Conservation (phyloP, 1,139 yeast species). For the Zhuliangozyma blackwelliae region DNA sequence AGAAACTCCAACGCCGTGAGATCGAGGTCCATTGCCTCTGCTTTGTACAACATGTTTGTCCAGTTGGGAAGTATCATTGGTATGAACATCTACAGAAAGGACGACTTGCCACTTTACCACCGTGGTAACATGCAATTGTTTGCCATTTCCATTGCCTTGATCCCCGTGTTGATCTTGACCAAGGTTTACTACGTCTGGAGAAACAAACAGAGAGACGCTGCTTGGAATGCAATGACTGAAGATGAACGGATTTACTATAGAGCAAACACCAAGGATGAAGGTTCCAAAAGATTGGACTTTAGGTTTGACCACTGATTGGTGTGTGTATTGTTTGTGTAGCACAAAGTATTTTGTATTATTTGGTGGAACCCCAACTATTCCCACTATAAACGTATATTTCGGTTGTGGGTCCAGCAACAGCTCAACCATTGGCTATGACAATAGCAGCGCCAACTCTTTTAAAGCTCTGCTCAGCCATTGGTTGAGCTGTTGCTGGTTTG, state of each 20-base stretch:
- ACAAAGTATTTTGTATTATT: too few relatives aligned
- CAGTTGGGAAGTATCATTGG: conserved; percentile 52
- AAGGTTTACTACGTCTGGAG: conserved; percentile 43
- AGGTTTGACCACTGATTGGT: conserved; percentile 19
- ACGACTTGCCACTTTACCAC: conserved; percentile 56
- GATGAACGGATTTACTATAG: conserved; percentile 47
- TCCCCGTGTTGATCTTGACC: conserved; percentile 18
- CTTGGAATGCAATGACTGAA: conserved; percentile 45
- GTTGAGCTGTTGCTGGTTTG: too few relatives aligned
- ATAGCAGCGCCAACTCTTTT: too few relatives aligned
- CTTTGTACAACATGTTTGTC: conserved; percentile 58
- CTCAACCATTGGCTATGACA: too few relatives aligned
- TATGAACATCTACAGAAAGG: conserved; percentile 51
- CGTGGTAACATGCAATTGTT: conserved; percentile 43
- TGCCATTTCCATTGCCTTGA: conserved; percentile 12
- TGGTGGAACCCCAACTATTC: too few relatives aligned
- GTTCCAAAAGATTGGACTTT: conserved; percentile 56
- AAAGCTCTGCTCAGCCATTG: too few relatives aligned
- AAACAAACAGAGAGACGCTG: conserved; percentile 39
- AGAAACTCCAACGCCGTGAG: conserved; percentile 57
- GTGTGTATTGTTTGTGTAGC: too few relatives aligned
- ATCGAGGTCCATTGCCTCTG: conserved; percentile 43
- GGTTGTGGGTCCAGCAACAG: too few relatives aligned
- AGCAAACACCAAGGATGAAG: conserved; percentile 42
- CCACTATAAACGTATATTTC: too few relatives aligned